These are phyloP conservation scores for Salix viminalis DNA, from an alignment of 345 rosid genomes.

Conservation along the genomic window DNA sequence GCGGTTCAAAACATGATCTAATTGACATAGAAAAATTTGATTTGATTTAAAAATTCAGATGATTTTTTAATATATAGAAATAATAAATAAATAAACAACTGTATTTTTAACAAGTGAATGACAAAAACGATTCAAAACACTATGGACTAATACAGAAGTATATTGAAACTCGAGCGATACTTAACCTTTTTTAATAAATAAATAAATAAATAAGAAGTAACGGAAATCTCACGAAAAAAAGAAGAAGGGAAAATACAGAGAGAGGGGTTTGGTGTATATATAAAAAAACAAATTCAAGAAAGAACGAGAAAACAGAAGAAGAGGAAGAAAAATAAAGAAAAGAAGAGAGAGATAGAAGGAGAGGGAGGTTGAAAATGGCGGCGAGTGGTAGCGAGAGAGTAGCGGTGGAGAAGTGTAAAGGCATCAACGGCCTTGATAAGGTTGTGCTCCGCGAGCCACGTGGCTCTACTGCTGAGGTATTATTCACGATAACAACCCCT, in stretches of 20 bases:
- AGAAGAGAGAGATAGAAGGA: neutral
- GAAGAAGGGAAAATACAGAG: neutral
- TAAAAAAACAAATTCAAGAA: neutral
- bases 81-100: too few relatives aligned
- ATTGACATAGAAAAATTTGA: too few relatives aligned
- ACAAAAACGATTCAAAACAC: too few relatives aligned
- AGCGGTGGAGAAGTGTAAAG: constrained; percentile 46
- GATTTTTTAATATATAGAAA: too few relatives aligned
- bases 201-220: too few relatives aligned
- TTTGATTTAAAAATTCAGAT: too few relatives aligned
- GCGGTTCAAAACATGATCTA: too few relatives aligned
- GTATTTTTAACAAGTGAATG: too few relatives aligned
- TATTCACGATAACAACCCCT: neutral
- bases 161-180: too few relatives aligned
- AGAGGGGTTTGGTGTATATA: neutral
- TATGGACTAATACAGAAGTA: too few relatives aligned
- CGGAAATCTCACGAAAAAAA: too few relatives aligned
- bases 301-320: neutral
- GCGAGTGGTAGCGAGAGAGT: constrained; percentile 10
- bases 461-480: constrained; percentile 75
- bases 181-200: too few relatives aligned
- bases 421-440: constrained; percentile 73
- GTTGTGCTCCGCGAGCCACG: constrained; percentile 67
- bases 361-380: constrained; percentile 11
- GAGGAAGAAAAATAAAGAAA: neutral